Conservation (phyloP, 1,139 yeast genomes). For the Protomyces macrosporus region DNA sequence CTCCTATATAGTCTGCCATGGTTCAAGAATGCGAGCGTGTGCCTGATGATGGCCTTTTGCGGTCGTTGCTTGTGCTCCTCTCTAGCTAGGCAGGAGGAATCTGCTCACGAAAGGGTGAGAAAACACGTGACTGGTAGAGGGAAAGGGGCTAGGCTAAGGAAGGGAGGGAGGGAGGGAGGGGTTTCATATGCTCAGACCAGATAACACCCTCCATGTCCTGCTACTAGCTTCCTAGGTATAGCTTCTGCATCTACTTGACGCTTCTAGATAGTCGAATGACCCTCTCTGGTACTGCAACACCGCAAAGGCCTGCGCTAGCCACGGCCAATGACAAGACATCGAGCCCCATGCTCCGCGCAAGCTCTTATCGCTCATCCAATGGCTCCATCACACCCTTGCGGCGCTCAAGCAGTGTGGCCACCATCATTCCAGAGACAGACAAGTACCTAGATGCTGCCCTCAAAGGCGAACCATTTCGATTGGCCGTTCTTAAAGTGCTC, state of each 20-base stretch:
- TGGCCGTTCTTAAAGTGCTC: slow-evolving; percentile 15
- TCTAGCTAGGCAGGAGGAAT: not conserved
- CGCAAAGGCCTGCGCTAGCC: not conserved
- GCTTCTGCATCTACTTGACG: too few species aligned
- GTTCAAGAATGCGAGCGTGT: too few species aligned
- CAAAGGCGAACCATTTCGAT: slow-evolving; percentile 14
- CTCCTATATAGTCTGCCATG: slow-evolving; percentile 76
- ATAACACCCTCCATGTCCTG: not conserved
- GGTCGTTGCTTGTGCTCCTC: too few species aligned
- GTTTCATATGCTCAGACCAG: not conserved
- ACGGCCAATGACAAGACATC: not conserved
- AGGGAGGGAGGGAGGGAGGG: not conserved
- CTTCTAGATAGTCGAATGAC: too few species aligned
- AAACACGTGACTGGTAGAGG: not conserved
- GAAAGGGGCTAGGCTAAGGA: not conserved
- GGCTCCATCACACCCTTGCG: slow-evolving; percentile 22
- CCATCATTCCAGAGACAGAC: slow-evolving; percentile 22
- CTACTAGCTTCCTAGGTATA: too few species aligned
- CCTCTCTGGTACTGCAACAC: not conserved
- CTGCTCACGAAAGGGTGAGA: not conserved
- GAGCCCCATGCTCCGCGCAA: slow-evolving; percentile 15
- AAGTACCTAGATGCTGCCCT: slow-evolving; percentile 6
- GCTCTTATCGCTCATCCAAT: slow-evolving; percentile 12
- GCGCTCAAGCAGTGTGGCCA: slow-evolving; percentile 15
- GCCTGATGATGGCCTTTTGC: too few species aligned